Base-by-base conservation (phyloP, 2,329 filamentous ascomycete species). In the Grosmannia huntii region DNA sequence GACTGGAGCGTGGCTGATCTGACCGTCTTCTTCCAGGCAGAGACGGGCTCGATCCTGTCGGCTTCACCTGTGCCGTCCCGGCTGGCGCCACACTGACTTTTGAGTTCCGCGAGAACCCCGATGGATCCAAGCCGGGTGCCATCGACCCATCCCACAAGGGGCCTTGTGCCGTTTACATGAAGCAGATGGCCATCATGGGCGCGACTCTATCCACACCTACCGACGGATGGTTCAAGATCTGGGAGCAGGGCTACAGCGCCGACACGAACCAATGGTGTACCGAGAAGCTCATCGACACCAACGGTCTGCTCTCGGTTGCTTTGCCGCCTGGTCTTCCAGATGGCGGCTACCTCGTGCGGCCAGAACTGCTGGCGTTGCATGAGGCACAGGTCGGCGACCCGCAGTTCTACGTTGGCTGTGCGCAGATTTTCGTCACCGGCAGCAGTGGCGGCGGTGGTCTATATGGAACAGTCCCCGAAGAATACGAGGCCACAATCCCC, bases 211-310 rank as follows among this genome's bases (percentile, higher is more conserved):
- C 82, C 55, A 72, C 76, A 27, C 86, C 86, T 5, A 28, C 61
- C 12, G 72, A 75, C 55, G 86, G 86, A 46, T 91, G 87, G 87
- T 87, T 90, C 77, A 90, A 90, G 76, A 67, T 90, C 67, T 89
- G 79, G 75, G 79, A 87, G 59, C 77, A 85, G 56, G 85, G 84
- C 52, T 88, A 86, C 70, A 76, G 87, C 64, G 67, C 71, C 5
- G 64, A 67, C 5, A 73, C 74, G 1, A 68, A 73, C 31, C 73
- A 81, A 67, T 90, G 86, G 85, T 89, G 87, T 70, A 85, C 83
- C 3, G 81, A 88, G 66, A 82, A 81, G 60, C 74, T 90, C 60
- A 85, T 85, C 60, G 75, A 72, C 57, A 82, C 83, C 69, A 75
- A 83, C 25, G 86, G 86, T 16, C 73, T 83, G 23, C 71, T 90